These are phyloP conservation scores for Tetrapisispora iriomotensis DNA, from an alignment of 805 yeast species.

Conservation along the genomic window DNA sequence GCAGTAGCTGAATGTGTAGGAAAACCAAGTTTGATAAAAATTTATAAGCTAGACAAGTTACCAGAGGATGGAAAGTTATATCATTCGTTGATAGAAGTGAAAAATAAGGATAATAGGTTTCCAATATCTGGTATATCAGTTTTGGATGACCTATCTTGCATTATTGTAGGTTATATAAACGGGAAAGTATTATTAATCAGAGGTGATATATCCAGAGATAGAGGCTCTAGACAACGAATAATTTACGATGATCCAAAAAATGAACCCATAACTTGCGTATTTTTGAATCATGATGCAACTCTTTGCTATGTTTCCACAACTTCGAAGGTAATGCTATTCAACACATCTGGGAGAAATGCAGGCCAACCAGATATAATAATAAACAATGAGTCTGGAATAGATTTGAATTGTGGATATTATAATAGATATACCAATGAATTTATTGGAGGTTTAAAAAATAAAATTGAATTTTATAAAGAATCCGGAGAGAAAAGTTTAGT, in stretches of 20 bases:
- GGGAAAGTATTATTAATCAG: constrained; percentile 74
- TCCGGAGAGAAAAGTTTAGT: constrained; percentile 45
- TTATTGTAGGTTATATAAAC: constrained; percentile 30
- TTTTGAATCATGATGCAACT: constrained; percentile 41
- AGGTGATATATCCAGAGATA: constrained; percentile 80
- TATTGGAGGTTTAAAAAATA: constrained; percentile 56
- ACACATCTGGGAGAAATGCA: constrained; percentile 69
- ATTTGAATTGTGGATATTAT: constrained; percentile 32
- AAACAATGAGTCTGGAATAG: constrained; percentile 40
- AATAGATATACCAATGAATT: constrained; percentile 39
- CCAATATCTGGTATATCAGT: constrained; percentile 41
- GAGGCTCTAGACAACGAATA: constrained; percentile 81
- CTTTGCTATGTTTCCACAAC: constrained; percentile 67
- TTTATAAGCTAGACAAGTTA: constrained; percentile 62
- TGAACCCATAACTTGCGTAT: constrained; percentile 76
- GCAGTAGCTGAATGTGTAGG: constrained; percentile 73
- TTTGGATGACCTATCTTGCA: constrained; percentile 19
- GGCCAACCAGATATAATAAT: constrained; percentile 47
- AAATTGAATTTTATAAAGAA: constrained; percentile 51
- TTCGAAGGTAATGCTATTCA: constrained; percentile 55
- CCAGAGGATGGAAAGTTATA: constrained; percentile 32
- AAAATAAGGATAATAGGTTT: constrained; percentile 64
- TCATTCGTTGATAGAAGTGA: constrained; percentile 52
- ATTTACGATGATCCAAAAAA: constrained; percentile 50
- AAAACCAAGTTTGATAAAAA: constrained; percentile 51